These are phyloP conservation scores for Volvox carteri DNA, from an alignment of 163 green algal genomes.

Conservation along the genomic window DNA sequence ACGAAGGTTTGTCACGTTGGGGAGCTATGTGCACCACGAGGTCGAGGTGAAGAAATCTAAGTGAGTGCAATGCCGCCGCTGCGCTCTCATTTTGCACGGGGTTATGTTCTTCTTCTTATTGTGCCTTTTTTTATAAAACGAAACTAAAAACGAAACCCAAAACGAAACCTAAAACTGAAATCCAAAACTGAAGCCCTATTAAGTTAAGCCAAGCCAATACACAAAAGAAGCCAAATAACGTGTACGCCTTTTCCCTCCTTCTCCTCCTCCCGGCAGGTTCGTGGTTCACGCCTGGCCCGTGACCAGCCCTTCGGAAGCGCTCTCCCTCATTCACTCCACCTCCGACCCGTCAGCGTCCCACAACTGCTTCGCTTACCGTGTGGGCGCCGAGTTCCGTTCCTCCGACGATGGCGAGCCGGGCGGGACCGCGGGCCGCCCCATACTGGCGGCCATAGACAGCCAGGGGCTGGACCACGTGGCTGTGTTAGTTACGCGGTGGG, in stretches of 20 bases:
- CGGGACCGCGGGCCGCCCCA: constrained; percentile 90
- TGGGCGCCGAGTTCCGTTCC: constrained; percentile 63
- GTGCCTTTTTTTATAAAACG: background rate
- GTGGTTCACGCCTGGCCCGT: constrained; percentile 80
- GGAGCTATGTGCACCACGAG: constrained; percentile 40
- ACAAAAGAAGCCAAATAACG: background rate
- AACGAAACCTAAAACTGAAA: background rate
- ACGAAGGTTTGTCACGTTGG: constrained; percentile 35
- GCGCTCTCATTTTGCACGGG: background rate
- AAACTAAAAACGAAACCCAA: background rate
- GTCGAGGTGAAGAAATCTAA: constrained; percentile 52
- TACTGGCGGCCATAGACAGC: constrained; percentile 86
- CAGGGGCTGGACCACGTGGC: constrained; percentile 83
- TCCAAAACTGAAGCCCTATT: background rate
- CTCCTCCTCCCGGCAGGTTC: constrained; percentile 61
- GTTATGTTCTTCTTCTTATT: background rate
- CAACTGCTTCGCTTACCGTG: constrained; percentile 85
- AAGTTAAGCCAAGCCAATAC: background rate
- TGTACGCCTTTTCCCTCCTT: background rate
- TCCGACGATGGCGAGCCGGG: constrained; percentile 94
- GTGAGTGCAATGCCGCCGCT: background rate
- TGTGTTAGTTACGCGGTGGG: constrained; percentile 86
- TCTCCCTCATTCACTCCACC: constrained; percentile 61
- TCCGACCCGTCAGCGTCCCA: constrained; percentile 79
- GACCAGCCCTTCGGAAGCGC: constrained; percentile 60